These are phyloP conservation scores for Orbilia quercus DNA, from an alignment of 2,329 filamentous ascomycete genomes.

Conservation along the genomic window DNA sequence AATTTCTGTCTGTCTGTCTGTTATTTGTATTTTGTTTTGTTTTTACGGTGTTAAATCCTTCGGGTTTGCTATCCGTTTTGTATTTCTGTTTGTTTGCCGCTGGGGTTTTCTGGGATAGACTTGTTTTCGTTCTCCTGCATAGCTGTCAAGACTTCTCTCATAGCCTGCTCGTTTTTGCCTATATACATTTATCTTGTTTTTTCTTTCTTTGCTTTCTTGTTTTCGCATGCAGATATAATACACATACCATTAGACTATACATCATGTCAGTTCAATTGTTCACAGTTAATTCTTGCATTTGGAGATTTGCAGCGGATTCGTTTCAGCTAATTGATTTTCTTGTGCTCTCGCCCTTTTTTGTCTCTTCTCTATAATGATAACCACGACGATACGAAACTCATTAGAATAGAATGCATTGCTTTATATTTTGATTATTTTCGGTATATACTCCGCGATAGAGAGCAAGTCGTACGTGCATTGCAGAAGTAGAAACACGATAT, in stretches of 20 bases:
- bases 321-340: slow-evolving; percentile 1
- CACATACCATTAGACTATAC: slow-evolving; percentile 37
- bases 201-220: background rate
- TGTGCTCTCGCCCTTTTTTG: background rate
- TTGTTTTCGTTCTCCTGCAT: slow-evolving; percentile 16
- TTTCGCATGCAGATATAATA: slow-evolving; percentile 1
- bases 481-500: background rate
- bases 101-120: slow-evolving; percentile 19
- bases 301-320: background rate
- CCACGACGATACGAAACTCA: background rate
- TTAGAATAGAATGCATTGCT: background rate
- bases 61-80: slow-evolving; percentile 39
- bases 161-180: slow-evolving; percentile 27
- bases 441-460: background rate
- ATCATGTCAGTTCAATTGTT: background rate
- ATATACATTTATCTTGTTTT: too few relatives aligned
- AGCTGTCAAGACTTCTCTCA: slow-evolving; percentile 15
- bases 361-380: background rate
- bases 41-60: too few relatives aligned
- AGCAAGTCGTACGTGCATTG: slow-evolving; percentile 4
- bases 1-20: too few relatives aligned
- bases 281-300: slow-evolving; percentile 28
- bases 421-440: too few relatives aligned
- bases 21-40: too few relatives aligned
- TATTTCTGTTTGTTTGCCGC: background rate